Percentiles rank a stretch among this genome's conserved stretches.
These are phyloP conservation scores for Erucastrum elatum DNA, from an alignment of 345 rosid genomes.

Conservation along the genomic window DNA sequence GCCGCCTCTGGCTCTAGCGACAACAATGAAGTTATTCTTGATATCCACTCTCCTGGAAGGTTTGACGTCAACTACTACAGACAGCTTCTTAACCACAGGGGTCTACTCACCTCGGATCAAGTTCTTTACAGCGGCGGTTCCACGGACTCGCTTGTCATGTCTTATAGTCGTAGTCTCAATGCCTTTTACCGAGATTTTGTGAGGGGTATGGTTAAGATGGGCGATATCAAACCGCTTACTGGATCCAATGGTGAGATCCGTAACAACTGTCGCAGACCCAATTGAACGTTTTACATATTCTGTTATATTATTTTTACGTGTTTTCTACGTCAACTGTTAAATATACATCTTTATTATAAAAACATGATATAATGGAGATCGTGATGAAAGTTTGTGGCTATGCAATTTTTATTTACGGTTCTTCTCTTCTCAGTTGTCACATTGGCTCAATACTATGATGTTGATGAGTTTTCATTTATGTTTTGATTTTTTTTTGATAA, in stretches of 20 bases:
- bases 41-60: slow-evolving; percentile 35
- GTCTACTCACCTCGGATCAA: slow-evolving; percentile 59
- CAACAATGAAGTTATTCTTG: slow-evolving; percentile 44
- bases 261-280: background rate
- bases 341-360: background rate
- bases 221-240: background rate
- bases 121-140: slow-evolving; percentile 49
- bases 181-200: slow-evolving; percentile 46
- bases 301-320: background rate
- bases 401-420: background rate
- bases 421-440: background rate
- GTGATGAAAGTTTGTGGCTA: background rate
- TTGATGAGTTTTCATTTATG: too few relatives aligned
- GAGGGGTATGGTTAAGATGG: slow-evolving; percentile 56
- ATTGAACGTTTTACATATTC: background rate
- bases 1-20: slow-evolving; percentile 41
- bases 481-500: too few relatives aligned
- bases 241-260: background rate
- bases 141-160: slow-evolving; percentile 51
- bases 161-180: slow-evolving; percentile 24
- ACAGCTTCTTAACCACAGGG: slow-evolving; percentile 42
- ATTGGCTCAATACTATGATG: background rate
- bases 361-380: background rate
- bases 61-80: slow-evolving; percentile 49
- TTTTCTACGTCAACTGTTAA: background rate